phyloP scores from a whole-genome alignment of 805 yeast species.

The Kodamaea restingae region DNA sequence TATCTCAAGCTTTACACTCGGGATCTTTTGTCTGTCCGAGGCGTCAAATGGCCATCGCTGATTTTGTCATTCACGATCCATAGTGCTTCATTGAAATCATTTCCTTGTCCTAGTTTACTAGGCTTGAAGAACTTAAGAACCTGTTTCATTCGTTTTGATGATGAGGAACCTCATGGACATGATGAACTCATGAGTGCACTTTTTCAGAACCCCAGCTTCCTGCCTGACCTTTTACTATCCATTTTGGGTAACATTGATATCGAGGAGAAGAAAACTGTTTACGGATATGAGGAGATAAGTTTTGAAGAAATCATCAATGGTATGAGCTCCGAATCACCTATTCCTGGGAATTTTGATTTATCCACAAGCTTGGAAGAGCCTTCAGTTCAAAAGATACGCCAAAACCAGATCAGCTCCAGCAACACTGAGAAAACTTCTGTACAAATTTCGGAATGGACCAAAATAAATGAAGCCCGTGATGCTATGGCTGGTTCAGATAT shows the following conservation, averaged over 20 bases:
- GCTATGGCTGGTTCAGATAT: too few species aligned
- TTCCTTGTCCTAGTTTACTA: background rate
- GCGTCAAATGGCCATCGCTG: conserved; percentile 1
- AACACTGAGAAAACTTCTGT: too few species aligned
- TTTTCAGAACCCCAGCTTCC: background rate
- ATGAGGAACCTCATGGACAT: background rate
- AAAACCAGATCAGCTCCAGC: too few species aligned
- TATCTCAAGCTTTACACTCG: background rate
- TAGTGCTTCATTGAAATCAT: background rate
- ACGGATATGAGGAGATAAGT: too few species aligned
- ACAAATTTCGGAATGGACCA: too few species aligned
- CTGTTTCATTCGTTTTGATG: background rate
- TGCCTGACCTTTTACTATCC: background rate
- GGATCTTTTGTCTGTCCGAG: background rate
- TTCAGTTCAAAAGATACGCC: too few species aligned
- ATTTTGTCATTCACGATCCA: background rate
- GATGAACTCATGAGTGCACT: background rate
- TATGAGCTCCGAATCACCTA: too few species aligned
- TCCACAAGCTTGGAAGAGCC: too few species aligned
- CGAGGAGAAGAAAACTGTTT: background rate
- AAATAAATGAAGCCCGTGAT: background rate
- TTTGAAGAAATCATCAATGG: too few species aligned
- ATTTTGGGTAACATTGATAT: background rate
- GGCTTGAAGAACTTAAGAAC: background rate
- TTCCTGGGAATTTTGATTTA: too few species aligned